Base-by-base conservation (phyloP, 441 rosid species). In the Gossypium davidsonii region DNA sequence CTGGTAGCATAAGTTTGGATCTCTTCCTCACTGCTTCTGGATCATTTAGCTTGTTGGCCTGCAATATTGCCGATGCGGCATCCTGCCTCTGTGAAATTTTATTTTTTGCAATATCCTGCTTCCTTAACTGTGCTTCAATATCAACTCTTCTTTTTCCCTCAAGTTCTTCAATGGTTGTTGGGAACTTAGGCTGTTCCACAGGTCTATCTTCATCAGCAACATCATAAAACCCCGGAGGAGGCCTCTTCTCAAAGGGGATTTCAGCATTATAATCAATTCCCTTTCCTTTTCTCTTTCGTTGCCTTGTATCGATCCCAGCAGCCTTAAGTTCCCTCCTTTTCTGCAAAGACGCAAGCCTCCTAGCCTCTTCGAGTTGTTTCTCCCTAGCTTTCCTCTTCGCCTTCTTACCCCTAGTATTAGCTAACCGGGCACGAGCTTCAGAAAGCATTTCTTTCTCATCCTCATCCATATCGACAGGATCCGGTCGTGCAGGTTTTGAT, bases 391-490 rank as follows among this genome's bases (percentile, higher is more conserved):
- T 95, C 75, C 99, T 83, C 78, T 91, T 95, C 2, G 98, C 99
- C 85, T 95, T 95, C 79, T 95, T 93, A 2, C 97, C 99, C 77
- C 98, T 83, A 46, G 98, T 95, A 77, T 95, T 95, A 12, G 97
- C 98, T 74, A 95, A 83, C 25, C 97, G 85, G 76, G 99, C 99
- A 67, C 99, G 87, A 8, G 98, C 98, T 85, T 95, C 99, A 52
- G 99, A 95, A 77, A 95, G 96, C 98, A 91, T 95, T 79, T 95
- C 99, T 83, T 95, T 95, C 84, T 95, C 99, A 64, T 92, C 99
- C 85, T 95, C 99, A 78, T 95, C 99, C 98, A 95, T 95, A 71
- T 95, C 99, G 62, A 95, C 99, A 39, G 99, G 99, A 84, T 95
- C 98, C 1, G 99, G 99, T 42, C 98, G 93, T 11, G 99, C 99